Evolutionary conservation across 257 asterid species (phyloP), one percentile per base, ranked within the genome.

Genomic region (Forsythia viridissima): DNA sequence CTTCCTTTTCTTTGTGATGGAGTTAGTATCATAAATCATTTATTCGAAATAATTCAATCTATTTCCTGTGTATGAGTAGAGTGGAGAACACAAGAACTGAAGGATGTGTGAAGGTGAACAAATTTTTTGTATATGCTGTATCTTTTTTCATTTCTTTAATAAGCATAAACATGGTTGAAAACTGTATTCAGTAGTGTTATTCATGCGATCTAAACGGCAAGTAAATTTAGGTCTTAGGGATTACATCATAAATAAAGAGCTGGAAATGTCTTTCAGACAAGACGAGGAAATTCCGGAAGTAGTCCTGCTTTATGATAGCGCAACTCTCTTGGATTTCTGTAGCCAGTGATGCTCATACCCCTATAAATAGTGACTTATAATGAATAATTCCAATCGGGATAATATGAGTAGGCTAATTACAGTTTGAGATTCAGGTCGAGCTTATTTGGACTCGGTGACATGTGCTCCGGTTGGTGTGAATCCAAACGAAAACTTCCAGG

Each of bases 371-470:
- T 20, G 48, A 73, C 74, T 68, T 76, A 81, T 83, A 77, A 46
- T 70, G 38, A 42, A 81, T 63, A 77, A 63, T 46, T 18, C 71
- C 70, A 59, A 68, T 24, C 72, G 63, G 70, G 36, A 80, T 44
- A 68, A 66, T 4, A 52, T 18, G 52, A 37, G 69, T 67, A 80
- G 48, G 77, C 77, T 65, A 44, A 71, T 77, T 84, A 95, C 87
- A 95, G 90, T 86, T 88, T 93, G 75, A 95, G 99, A 85, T 89
- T 95, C 84, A 95, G 87, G 86, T 95, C 98, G 2, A 93, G 91
- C 81, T 41, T 76, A 75, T 82, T 77, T 40, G 89, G 79, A 76
- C 73, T 81, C 78, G 90, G 75, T 73, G 90, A 52, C 81, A 81
- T 88, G 65, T 82, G 90, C 84, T 87, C 89, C 18, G 83, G 78